Evolutionary conservation across 345 rosid genomes (phyloP), one percentile per base, ranked within the genome.

Genomic region (Hibiscus tridactylites): DNA sequence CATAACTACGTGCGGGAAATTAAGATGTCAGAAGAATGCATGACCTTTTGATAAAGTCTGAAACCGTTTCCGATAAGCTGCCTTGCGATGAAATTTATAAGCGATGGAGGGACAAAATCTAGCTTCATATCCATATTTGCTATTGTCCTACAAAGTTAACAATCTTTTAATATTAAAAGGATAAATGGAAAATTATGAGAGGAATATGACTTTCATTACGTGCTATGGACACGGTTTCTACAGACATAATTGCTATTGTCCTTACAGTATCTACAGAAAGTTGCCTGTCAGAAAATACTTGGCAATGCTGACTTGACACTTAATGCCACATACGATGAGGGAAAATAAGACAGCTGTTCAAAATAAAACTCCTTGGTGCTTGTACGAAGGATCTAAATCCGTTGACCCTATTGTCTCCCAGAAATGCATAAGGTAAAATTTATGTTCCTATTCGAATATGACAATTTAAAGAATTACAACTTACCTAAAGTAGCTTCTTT

Each of bases 1-100:
- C 58, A 9, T 60, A 77, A 65, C 59, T 31, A 58, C 52, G 17
- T 16, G 9, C 3, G 24, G 44, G 56, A 50, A 49, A 65, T 21
- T 46, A 65, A 49, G 44, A 52, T 68, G 11, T 2, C 26, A 16
- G 56, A 65, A 81, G 63, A 49, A 46, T 21, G 39, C 37, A 57
- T 50, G 50, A 95, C 99, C 99, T 96, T 96, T 80, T 92, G 88
- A 80, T 89, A 96, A 59, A 92, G 94, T 79, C 83, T 82, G 84
- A 96, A 96, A 75, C 99, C 98, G 50, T 80, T 88, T 33, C 99
- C 97, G 1, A 92, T 31, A 74, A 96, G 92, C 86, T 96, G 98
- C 80, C 99, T 90, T 28, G 97, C 75, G 52, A 96, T 80, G 57
- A 96, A 96, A 80, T 96, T 96, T 49, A 96, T 85, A 62, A 96